Evolutionary conservation across 78 protist species (phyloP).

Genomic region (Chrysochromulina parva): DNA sequence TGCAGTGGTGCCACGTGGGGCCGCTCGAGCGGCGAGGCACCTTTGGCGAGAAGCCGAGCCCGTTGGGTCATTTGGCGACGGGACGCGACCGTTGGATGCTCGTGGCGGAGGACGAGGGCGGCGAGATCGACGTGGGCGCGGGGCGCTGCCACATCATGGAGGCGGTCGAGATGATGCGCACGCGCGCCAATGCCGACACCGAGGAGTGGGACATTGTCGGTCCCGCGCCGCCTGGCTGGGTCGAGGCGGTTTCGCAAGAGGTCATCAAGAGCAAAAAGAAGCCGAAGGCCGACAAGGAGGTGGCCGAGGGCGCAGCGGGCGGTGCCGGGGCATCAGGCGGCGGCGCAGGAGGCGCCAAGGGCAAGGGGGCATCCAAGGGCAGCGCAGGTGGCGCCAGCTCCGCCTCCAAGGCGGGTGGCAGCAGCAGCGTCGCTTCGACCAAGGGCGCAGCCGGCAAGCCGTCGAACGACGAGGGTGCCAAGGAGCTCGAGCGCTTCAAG

Average conservation of each 20-base stretch:
- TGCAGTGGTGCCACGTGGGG: slow-evolving; percentile 51
- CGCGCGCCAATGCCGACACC: slow-evolving; percentile 15
- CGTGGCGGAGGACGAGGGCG: slow-evolving; percentile 27
- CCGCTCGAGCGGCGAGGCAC: slow-evolving; percentile 13
- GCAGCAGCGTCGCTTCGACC: too few relatives aligned
- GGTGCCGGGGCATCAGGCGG: too few relatives aligned
- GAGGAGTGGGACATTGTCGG: slow-evolving; percentile 45
- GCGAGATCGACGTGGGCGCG: slow-evolving; percentile 22
- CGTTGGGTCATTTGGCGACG: background rate
- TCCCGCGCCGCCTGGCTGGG: slow-evolving; percentile 12
- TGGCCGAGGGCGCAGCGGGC: too few relatives aligned
- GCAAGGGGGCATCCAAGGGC: too few relatives aligned
- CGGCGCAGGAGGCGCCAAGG: too few relatives aligned
- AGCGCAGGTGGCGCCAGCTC: too few relatives aligned
- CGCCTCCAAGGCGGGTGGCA: too few relatives aligned
- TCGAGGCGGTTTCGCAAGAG: background rate
- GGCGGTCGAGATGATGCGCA: background rate
- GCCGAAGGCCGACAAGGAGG: too few relatives aligned
- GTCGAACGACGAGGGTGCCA: too few relatives aligned
- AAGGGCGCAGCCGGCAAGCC: too few relatives aligned
- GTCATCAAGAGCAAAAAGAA: too few relatives aligned
- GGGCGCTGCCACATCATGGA: background rate
- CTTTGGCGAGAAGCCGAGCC: background rate
- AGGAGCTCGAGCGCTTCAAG: too few relatives aligned
- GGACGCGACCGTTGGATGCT: slow-evolving; percentile 36